phyloP scores from a whole-genome alignment of 2,329 filamentous ascomycete species.

The Setomelanomma holmii region DNA sequence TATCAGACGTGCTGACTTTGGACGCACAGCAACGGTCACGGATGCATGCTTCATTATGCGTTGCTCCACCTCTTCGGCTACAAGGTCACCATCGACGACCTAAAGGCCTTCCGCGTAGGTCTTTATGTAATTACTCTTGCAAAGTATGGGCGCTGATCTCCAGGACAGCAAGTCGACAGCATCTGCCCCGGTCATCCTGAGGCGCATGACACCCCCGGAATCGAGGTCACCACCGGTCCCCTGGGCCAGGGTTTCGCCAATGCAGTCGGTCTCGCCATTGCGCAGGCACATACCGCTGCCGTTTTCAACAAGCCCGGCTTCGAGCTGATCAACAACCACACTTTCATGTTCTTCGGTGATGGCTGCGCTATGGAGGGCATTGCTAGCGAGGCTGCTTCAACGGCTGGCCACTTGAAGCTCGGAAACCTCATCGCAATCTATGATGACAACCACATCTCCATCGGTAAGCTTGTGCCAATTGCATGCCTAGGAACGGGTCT shows the following conservation, averaged over 20 bases:
- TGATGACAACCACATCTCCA: conserved; percentile 98
- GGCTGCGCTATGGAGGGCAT: conserved; percentile 99
- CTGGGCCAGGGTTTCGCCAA: conserved; percentile 97
- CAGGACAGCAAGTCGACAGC: conserved; percentile 68
- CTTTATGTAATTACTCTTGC: conserved; percentile 41
- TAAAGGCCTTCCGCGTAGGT: conserved; percentile 95
- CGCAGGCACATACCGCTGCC: conserved; percentile 88
- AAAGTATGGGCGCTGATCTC: conserved; percentile 52
- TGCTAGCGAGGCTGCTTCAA: conserved; percentile 87
- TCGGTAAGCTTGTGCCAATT: conserved; percentile 58
- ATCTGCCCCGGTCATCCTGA: conserved; percentile 97
- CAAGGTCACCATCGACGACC: conserved; percentile 81
- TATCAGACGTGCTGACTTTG: conserved; percentile 22
- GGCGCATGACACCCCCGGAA: conserved; percentile 91
- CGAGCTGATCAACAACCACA: conserved; percentile 93
- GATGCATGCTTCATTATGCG: conserved; percentile 99
- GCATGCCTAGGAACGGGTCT: neutral
- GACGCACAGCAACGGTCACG: conserved; percentile 86
- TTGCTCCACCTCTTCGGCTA: conserved; percentile 97
- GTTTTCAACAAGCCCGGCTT: conserved; percentile 97
- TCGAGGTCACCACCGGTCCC: conserved; percentile 98
- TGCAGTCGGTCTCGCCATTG: conserved; percentile 96
- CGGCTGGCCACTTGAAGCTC: conserved; percentile 94
- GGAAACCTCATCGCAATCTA: conserved; percentile 97
- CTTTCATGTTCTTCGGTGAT: conserved; percentile 95